phyloP scores from a whole-genome alignment of 148 eudicot species.

The Chenopodium berlandieri region DNA sequence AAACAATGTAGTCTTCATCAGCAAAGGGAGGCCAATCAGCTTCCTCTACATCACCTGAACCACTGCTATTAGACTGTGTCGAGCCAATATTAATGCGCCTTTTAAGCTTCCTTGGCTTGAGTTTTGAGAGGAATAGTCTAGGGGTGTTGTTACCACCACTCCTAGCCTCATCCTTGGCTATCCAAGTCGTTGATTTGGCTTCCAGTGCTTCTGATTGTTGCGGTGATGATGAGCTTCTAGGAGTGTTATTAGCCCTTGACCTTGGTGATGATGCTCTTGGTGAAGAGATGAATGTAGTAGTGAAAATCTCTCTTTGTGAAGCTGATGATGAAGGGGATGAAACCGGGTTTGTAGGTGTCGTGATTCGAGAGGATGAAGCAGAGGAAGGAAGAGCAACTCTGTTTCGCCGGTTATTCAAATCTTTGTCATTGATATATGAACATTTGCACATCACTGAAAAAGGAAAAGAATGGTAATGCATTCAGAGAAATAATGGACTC shows the following conservation, averaged over 20 bases:
- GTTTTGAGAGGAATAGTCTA: conserved; percentile 29
- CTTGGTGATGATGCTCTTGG: conserved; percentile 13
- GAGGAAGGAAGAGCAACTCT: conserved; percentile 20
- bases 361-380: conserved; percentile 23
- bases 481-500: conserved; percentile 14
- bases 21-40: conserved; percentile 49
- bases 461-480: conserved; percentile 49
- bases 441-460: conserved; percentile 53
- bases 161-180: conserved; percentile 25
- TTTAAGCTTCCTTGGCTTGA: conserved; percentile 42
- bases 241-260: neutral
- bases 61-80: conserved; percentile 27
- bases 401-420: conserved; percentile 21
- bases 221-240: conserved; percentile 12
- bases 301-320: conserved; percentile 19
- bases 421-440: conserved; percentile 35
- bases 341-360: conserved; percentile 12
- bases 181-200: conserved; percentile 16
- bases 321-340: conserved; percentile 30
- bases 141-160: conserved; percentile 11
- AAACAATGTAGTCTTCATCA: conserved; percentile 78
- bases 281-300: conserved; percentile 21
- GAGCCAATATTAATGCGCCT: conserved; percentile 43
- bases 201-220: conserved; percentile 24
- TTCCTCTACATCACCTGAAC: conserved; percentile 37